Base-by-base conservation (phyloP, 768 basidiomycete genomes). In the Boletus subcaerulescens region DNA sequence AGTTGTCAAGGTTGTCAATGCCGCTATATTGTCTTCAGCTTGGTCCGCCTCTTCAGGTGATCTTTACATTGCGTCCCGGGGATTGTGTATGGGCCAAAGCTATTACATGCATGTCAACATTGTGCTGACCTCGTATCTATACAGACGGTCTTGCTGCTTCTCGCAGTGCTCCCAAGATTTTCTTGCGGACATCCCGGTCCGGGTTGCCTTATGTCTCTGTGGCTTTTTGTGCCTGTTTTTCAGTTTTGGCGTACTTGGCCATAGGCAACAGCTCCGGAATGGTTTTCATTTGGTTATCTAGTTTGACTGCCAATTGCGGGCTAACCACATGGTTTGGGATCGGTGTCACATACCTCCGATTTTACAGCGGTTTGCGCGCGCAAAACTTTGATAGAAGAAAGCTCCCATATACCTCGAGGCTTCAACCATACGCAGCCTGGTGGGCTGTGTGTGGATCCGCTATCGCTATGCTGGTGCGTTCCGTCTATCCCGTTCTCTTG, bases 161-260 rank as follows among this genome's bases (percentile, higher is more conserved):
- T 24, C 75, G 76, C 3, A 74, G 79, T 55, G 80, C 82, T 0
- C 83, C 83, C 3, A 73, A 68, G 53, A 66, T 84, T 54, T 83
- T 85, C 62, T 48, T 68, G 31, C 65, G 72, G 50, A 76, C 74
- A 17, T 60, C 64, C 32, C 55, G 56, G 0, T 63, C 65, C 9
- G 73, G 80, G 50, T 66, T 82, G 3, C 82, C 81, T 1, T 76
- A 74, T 60, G 72, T 78, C 26, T 66, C 77, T 1, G 65, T 73
- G 17, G 56, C 47, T 0, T 41, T 66, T 22, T 70, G 62, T 56
- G 53, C 65, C 8, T 50, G 57, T 24, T 71, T 75, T 45, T 65
- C 69, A 9, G 50, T 71, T 24, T 64, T 76, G 5, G 62, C 76
- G 18, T 78, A 71, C 64, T 73, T 76, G 72, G 72, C 65, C n/a